Evolutionary conservation across 225 moss, liverwort and hornwort species (phyloP).

Genomic region (Pleurozium schreberi): DNA sequence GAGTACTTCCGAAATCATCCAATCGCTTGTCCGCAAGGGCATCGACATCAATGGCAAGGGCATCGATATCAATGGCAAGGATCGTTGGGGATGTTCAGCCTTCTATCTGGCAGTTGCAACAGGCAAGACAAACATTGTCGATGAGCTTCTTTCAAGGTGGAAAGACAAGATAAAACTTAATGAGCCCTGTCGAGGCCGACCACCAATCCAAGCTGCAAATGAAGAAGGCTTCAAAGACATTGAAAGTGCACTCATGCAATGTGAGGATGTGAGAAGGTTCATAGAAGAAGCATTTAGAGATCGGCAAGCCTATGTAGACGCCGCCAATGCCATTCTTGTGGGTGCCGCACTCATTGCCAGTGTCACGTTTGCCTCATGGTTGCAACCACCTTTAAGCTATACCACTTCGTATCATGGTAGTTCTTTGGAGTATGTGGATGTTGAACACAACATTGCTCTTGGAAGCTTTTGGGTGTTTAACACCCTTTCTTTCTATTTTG

Average conservation of each 20-base stretch:
- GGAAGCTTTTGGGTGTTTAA: too few species aligned
- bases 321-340: neutral
- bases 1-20: neutral
- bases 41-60: too few species aligned
- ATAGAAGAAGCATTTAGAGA: neutral
- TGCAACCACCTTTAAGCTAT: neutral
- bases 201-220: neutral
- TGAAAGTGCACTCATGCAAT: neutral
- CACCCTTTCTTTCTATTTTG: too few species aligned
- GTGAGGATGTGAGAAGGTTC: neutral
- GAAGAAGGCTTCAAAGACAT: neutral
- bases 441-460: too few species aligned
- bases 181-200: neutral
- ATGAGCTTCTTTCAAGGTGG: neutral
- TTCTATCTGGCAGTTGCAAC: neutral
- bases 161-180: neutral
- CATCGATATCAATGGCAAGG: neutral
- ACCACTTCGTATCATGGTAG: too few species aligned
- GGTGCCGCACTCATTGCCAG: neutral
- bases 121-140: neutral
- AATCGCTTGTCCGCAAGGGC: neutral
- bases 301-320: neutral
- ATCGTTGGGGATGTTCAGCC: fast-evolving
- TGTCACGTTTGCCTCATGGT: neutral
- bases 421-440: too few species aligned